Conservation (phyloP, 352 stramenopile genomes). For the Pythium grandisporangium region DNA sequence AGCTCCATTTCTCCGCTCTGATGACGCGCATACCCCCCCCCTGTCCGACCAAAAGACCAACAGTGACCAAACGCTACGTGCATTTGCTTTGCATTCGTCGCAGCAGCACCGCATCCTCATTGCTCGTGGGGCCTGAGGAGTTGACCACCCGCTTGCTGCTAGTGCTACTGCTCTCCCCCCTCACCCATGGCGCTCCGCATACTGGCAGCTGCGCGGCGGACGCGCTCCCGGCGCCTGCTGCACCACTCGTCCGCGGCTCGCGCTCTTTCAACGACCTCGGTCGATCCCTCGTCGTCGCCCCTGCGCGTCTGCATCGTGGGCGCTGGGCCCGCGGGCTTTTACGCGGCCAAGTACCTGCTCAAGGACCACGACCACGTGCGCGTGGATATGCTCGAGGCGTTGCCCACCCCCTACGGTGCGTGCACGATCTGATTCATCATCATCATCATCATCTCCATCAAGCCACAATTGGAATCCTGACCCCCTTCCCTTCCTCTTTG, state of each 20-base stretch:
- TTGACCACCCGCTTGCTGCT: too few species aligned
- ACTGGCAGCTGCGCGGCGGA: constrained; percentile 3
- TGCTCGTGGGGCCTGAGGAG: too few species aligned
- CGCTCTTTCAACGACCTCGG: constrained; percentile 3
- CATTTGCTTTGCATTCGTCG: too few species aligned
- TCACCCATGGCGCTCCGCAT: constrained; percentile 8
- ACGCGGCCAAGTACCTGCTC: constrained; percentile 93
- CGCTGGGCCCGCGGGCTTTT: constrained; percentile 88
- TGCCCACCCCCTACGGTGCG: constrained; percentile 91
- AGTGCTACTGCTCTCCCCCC: too few species aligned
- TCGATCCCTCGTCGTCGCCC: not conserved
- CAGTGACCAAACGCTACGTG: too few species aligned
- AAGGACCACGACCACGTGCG: constrained; percentile 49
- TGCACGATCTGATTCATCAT: not conserved
- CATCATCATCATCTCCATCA: too few species aligned
- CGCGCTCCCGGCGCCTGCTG: constrained; percentile 2
- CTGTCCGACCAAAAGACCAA: too few species aligned
- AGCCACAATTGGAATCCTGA: too few species aligned
- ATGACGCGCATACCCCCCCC: too few species aligned
- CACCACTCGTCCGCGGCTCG: constrained; percentile 4
- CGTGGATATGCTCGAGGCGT: constrained; percentile 91
- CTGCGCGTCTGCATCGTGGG: constrained; percentile 86
- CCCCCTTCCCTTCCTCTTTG: too few species aligned
- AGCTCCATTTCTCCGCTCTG: too few species aligned
- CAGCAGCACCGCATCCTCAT: too few species aligned